Evolutionary conservation across 768 basidiomycete genomes (phyloP).

Genomic region (Suillus brevipes): DNA sequence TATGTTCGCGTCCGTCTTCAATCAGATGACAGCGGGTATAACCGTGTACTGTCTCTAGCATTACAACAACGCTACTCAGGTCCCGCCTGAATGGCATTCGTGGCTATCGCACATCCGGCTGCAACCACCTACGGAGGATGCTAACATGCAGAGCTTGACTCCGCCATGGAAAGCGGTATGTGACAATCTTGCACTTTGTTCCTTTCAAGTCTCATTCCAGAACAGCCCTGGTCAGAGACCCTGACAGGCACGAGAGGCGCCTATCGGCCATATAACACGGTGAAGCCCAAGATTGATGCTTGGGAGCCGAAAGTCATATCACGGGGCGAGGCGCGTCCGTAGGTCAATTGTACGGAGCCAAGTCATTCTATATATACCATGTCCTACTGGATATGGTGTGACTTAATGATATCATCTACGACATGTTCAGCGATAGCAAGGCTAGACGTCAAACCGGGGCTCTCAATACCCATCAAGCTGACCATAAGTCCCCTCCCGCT

Average conservation of each 20-base stretch:
- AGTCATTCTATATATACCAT: neutral
- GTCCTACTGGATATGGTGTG: constrained; percentile 4
- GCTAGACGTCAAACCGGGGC: constrained; percentile 85
- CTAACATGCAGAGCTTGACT: constrained; percentile 62
- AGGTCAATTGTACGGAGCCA: neutral
- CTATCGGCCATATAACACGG: constrained; percentile 88
- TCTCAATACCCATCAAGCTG: constrained; percentile 87
- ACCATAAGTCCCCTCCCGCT: constrained; percentile 53
- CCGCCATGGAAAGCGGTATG: constrained; percentile 86
- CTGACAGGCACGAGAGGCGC: constrained; percentile 92
- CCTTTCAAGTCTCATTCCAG: neutral
- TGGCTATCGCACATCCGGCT: constrained; percentile 92
- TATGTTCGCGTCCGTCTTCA: constrained; percentile 30
- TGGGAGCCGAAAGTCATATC: constrained; percentile 78
- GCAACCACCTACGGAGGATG: constrained; percentile 75
- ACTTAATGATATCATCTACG: constrained; percentile 54
- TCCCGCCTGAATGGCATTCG: constrained; percentile 95
- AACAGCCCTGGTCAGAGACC: constrained; percentile 82
- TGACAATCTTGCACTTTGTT: constrained; percentile 11
- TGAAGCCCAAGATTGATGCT: constrained; percentile 71
- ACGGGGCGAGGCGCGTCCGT: constrained; percentile 37
- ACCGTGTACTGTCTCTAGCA: constrained; percentile 46
- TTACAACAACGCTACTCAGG: constrained; percentile 88
- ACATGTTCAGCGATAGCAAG: constrained; percentile 87
- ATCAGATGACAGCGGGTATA: neutral